A percentile compares a stretch with the other conserved stretches of the same genome.
Evolutionary conservation across 257 asterid species (phyloP).

Genomic region (Sherardia arvensis): DNA sequence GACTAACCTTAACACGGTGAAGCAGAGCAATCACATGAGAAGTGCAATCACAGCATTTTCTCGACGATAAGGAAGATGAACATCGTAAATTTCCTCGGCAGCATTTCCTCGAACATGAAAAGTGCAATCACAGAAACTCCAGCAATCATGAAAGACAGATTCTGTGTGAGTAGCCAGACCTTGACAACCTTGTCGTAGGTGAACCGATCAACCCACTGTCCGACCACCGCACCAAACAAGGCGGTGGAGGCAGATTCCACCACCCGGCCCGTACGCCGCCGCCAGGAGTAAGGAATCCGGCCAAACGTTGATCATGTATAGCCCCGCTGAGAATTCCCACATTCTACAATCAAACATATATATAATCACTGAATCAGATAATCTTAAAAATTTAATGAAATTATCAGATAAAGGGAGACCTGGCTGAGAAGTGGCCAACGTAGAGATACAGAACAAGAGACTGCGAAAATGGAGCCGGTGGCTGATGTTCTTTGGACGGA

Average conservation of each 20-base stretch:
- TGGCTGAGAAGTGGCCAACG: slow-evolving; percentile 83
- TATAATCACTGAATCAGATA: too few species aligned
- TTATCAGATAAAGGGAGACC: too few species aligned
- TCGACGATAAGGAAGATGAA: slow-evolving; percentile 44
- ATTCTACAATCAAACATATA: slow-evolving; percentile 37
- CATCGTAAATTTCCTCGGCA: slow-evolving; percentile 25
- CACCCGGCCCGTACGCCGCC: slow-evolving; percentile 78
- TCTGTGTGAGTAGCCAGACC: slow-evolving; percentile 67
- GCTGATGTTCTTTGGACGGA: background rate
- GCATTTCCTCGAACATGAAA: slow-evolving; percentile 29
- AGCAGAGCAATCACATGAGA: too few species aligned
- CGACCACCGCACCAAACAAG: slow-evolving; percentile 62
- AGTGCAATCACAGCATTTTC: too few species aligned
- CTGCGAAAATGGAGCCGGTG: background rate
- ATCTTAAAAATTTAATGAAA: too few species aligned
- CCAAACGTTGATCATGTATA: slow-evolving; percentile 89
- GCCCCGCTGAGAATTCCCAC: slow-evolving; percentile 96
- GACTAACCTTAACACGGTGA: too few species aligned
- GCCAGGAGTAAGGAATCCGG: slow-evolving; percentile 77
- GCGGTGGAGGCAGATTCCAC: slow-evolving; percentile 74
- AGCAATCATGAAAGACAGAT: slow-evolving; percentile 63
- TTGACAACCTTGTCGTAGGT: slow-evolving; percentile 58
- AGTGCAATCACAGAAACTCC: slow-evolving; percentile 74
- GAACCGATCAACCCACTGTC: slow-evolving; percentile 57
- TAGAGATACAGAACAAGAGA: slow-evolving; percentile 32